phyloP scores from a whole-genome alignment of 371 early-diverging fungal genomes.

The Mortierella sp. region DNA sequence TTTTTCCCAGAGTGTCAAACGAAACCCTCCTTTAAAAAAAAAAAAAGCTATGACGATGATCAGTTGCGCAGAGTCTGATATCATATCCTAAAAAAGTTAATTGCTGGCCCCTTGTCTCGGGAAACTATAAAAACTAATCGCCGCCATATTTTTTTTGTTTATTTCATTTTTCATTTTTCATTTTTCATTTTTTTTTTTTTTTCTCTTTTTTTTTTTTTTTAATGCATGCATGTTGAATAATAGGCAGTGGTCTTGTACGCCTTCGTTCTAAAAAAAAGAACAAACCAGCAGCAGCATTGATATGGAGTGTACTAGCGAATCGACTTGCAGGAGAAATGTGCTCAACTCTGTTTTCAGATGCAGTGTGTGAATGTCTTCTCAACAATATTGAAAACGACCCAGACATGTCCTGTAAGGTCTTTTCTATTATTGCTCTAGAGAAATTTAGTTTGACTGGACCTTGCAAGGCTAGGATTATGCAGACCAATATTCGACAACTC shows the following conservation, averaged over 20 bases:
- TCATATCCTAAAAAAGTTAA: too few relatives aligned
- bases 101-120: too few relatives aligned
- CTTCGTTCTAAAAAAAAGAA: conserved; percentile 45
- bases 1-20: too few relatives aligned
- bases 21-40: too few relatives aligned
- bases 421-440: conserved; percentile 59
- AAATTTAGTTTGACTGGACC: conserved; percentile 58
- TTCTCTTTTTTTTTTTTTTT: conserved; percentile 2
- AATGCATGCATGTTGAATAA: background rate
- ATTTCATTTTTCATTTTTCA: background rate
- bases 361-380: conserved; percentile 48
- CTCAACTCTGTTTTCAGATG: conserved; percentile 43
- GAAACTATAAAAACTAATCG: too few relatives aligned
- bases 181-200: background rate
- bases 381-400: conserved; percentile 52
- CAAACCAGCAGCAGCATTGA: conserved; percentile 46
- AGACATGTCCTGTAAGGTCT: conserved; percentile 53
- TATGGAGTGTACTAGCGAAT: conserved; percentile 54
- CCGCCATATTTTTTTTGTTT: too few relatives aligned
- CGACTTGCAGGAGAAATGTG: conserved; percentile 55
- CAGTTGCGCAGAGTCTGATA: too few relatives aligned
- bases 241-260: conserved; percentile 38
- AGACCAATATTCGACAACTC: conserved; percentile 28
- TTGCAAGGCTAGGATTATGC: conserved; percentile 49
- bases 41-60: too few relatives aligned